Evolutionary conservation across 192 early-diverging fungal genomes (phyloP).

Genomic region (Obelidium mucronatum): DNA sequence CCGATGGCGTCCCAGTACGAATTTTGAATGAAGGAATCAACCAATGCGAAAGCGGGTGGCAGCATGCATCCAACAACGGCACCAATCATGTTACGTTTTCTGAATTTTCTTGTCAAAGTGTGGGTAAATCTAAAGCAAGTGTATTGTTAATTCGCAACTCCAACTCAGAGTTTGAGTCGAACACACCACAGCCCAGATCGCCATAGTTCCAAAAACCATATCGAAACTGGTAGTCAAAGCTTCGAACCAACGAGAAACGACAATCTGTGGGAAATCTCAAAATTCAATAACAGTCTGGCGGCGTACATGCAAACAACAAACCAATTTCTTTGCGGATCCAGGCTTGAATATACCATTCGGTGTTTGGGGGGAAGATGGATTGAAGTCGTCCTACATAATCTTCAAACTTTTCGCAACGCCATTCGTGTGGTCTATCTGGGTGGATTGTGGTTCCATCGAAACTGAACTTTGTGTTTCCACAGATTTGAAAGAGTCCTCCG

Average conservation of each 20-base stretch:
- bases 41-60: background rate
- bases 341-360: too few species aligned
- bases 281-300: too few species aligned
- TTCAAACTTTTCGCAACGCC: background rate
- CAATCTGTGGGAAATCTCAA: too few species aligned
- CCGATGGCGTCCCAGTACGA: background rate
- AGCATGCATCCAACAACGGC: background rate
- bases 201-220: background rate
- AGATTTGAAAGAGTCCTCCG: too few species aligned
- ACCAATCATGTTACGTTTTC: background rate
- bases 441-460: too few species aligned
- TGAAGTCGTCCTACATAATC: background rate
- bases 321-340: too few species aligned
- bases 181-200: background rate
- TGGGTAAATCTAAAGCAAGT: background rate
- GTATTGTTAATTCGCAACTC: too few species aligned
- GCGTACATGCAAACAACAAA: too few species aligned
- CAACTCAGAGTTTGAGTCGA: too few species aligned
- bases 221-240: background rate
- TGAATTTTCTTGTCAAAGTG: background rate
- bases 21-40: constrained; percentile 6
- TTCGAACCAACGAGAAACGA: constrained; percentile 1
- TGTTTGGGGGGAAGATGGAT: too few species aligned
- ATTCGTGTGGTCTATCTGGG: background rate
- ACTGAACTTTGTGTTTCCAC: too few species aligned